Evolutionary conservation across 129 eudicot species (phyloP).

Genomic region (Pseudognaphalium luteoalbum): DNA sequence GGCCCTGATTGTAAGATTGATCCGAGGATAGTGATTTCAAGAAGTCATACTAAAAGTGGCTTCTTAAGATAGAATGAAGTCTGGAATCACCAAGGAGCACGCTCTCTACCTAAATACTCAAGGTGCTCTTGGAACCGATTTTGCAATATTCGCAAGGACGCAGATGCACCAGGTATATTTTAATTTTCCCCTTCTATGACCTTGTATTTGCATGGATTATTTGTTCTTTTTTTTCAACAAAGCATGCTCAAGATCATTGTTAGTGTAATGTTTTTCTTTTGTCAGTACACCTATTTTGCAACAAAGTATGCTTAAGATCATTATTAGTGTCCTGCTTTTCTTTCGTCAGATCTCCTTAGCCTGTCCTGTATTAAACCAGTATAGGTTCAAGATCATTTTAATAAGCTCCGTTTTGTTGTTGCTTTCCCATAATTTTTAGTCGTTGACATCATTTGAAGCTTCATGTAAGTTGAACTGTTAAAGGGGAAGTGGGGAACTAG

Average conservation of each 20-base stretch:
- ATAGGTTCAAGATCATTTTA: background rate
- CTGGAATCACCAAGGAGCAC: constrained; percentile 44
- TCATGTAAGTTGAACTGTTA: background rate
- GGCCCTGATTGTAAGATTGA: constrained; percentile 32
- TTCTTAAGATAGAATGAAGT: constrained; percentile 33
- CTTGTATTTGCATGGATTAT: background rate
- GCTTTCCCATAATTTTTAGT: background rate
- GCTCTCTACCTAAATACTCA: constrained; percentile 45
- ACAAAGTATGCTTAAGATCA: background rate
- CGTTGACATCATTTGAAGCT: background rate
- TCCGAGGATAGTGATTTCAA: constrained; percentile 47
- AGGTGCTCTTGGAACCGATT: constrained; percentile 48
- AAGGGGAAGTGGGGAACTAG: background rate
- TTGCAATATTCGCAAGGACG: constrained; percentile 44
- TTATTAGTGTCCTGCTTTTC: background rate
- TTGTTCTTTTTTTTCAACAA: background rate
- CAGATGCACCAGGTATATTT: constrained; percentile 44
- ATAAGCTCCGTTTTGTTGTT: background rate
- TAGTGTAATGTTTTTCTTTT: background rate
- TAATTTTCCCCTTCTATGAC: constrained; percentile 16
- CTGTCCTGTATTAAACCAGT: background rate
- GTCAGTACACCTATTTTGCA: background rate
- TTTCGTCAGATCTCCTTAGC: background rate
- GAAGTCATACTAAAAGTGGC: constrained; percentile 53
- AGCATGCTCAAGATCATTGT: background rate